Evolutionary conservation across 108 stramenopile species (phyloP).

Genomic region (Schizochytrium sp.): DNA sequence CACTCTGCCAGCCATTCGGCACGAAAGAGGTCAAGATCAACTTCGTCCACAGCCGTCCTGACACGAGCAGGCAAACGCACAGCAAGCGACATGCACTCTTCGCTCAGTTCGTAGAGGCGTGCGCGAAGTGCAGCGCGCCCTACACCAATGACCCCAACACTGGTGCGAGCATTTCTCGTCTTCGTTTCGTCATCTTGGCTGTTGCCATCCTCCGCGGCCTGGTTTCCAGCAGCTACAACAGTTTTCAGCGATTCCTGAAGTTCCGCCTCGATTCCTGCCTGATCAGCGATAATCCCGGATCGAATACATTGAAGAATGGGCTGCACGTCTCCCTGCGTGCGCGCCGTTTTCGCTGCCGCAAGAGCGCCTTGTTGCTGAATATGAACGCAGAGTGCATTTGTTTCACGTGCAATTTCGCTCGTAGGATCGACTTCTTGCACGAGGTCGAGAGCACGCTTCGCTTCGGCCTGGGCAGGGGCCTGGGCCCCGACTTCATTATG

Average conservation of each 20-base stretch:
- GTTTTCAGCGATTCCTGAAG: background rate
- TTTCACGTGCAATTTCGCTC: background rate
- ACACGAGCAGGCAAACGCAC: background rate
- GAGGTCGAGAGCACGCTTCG: background rate
- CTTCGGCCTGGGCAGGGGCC: background rate
- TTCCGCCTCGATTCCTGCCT: background rate
- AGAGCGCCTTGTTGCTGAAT: background rate
- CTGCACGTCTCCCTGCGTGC: background rate
- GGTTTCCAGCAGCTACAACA: background rate
- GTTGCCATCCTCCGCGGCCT: background rate
- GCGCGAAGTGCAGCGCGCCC: background rate
- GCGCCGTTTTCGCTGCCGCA: background rate
- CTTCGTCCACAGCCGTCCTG: background rate
- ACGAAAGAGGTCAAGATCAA: background rate
- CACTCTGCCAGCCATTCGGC: slow-evolving; percentile 19
- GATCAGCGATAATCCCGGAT: background rate
- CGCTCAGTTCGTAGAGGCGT: background rate
- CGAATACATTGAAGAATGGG: background rate
- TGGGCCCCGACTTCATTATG: background rate
- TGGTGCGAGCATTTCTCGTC: background rate
- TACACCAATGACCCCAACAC: background rate
- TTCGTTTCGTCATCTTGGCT: background rate
- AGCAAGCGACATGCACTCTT: background rate
- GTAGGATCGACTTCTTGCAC: background rate
- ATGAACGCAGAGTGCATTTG: background rate